Evolutionary conservation across 192 early-diverging fungal species (phyloP).

Genomic region (Coemansia reversa): DNA sequence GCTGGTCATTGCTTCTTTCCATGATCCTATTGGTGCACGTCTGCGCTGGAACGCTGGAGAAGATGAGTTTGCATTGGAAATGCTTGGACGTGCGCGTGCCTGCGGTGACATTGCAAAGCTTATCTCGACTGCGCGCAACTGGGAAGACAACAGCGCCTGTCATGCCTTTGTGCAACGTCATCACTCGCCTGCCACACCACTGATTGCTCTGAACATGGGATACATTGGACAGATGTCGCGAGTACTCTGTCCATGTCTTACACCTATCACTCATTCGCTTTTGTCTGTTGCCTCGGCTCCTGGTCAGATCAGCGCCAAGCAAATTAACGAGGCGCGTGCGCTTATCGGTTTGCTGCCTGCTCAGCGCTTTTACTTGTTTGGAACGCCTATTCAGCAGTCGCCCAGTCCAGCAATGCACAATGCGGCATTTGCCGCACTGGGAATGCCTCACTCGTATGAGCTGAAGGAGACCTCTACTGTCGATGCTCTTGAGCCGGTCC

Average conservation of each 20-base stretch:
- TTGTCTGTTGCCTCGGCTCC: constrained; percentile 84
- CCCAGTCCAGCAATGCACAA: constrained; percentile 93
- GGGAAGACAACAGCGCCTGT: constrained; percentile 84
- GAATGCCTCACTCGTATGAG: constrained; percentile 79
- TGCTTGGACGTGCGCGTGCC: constrained; percentile 51
- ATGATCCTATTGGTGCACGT: constrained; percentile 66
- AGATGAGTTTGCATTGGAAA: constrained; percentile 44
- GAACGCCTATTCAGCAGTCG: constrained; percentile 86
- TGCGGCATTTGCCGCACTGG: constrained; percentile 80
- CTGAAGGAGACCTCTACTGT: constrained; percentile 70
- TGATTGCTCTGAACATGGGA: constrained; percentile 97
- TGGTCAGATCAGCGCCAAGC: constrained; percentile 81
- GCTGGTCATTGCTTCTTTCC: constrained; percentile 85
- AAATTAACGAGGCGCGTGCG: constrained; percentile 74
- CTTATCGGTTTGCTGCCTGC: constrained; percentile 67
- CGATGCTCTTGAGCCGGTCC: constrained; percentile 57
- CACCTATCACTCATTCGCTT: constrained; percentile 88
- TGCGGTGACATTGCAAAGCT: constrained; percentile 90
- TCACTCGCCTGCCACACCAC: constrained; percentile 51
- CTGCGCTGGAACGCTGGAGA: constrained; percentile 37
- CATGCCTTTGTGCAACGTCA: constrained; percentile 63
- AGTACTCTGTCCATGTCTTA: constrained; percentile 84
- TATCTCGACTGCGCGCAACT: constrained; percentile 72
- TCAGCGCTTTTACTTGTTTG: constrained; percentile 82
- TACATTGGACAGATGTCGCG: constrained; percentile 84